A percentile compares a stretch with the other conserved stretches of the same genome.
These are phyloP conservation scores for Apophysomyces trapeziformis DNA, from an alignment of 371 early-diverging fungal species.

Conservation along the genomic window DNA sequence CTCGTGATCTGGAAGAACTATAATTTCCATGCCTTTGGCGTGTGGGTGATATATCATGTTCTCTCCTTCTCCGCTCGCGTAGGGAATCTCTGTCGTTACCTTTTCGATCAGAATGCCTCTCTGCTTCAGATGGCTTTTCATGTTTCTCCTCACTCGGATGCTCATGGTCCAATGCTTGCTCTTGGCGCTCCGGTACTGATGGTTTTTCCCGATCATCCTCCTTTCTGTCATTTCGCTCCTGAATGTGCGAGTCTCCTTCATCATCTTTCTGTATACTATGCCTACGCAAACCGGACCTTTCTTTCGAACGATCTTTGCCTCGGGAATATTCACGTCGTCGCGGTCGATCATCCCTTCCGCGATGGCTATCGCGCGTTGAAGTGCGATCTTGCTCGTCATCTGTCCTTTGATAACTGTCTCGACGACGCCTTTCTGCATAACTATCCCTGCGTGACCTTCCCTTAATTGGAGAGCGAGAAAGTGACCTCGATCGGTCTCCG, in stretches of 20 bases:
- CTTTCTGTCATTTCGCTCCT: neutral
- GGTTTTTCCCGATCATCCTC: neutral
- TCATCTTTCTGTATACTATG: neutral
- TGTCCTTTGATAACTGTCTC: neutral
- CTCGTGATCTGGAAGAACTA: neutral
- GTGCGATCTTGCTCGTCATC: neutral
- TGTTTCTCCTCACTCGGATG: neutral
- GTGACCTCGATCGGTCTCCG: slow-evolving; percentile 13
- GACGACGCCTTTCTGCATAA: neutral
- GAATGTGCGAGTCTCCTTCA: neutral
- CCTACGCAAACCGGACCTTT: neutral
- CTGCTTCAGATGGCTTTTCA: neutral
- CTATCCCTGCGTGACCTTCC: neutral
- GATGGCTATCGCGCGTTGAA: neutral
- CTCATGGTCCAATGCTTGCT: neutral
- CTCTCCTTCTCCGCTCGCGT: neutral
- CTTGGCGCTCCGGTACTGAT: neutral
- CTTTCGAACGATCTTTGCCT: neutral
- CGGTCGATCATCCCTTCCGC: neutral
- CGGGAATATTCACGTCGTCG: neutral
- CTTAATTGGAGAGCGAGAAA: slow-evolving; percentile 13
- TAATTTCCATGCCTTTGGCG: neutral
- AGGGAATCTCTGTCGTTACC: neutral
- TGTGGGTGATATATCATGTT: neutral
- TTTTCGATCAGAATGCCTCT: neutral